phyloP scores from a whole-genome alignment of 2,329 filamentous ascomycete species.

The Geosmithia flava region DNA sequence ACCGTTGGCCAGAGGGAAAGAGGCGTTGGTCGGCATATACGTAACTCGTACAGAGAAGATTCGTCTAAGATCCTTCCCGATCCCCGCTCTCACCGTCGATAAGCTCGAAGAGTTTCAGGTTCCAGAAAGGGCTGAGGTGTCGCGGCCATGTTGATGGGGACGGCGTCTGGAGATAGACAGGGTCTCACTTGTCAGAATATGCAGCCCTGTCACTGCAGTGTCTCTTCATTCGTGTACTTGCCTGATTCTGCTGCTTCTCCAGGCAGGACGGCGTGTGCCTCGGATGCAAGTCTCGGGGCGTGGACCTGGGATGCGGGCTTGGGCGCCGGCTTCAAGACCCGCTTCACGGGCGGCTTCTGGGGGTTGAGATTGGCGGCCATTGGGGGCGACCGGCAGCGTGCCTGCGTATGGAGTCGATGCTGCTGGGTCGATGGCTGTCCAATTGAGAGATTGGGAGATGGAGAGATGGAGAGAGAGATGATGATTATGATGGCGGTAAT shows the following conservation, averaged over 20 bases:
- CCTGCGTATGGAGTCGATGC: not conserved
- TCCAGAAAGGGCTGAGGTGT: constrained; percentile 22
- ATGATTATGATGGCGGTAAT: not conserved
- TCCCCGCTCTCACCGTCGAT: not conserved
- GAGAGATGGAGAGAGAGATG: not conserved
- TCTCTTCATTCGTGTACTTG: constrained; percentile 5
- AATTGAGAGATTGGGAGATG: no score
- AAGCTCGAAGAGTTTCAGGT: constrained; percentile 9
- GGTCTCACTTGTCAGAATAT: not conserved
- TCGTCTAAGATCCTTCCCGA: no score
- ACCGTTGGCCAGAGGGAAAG: no score
- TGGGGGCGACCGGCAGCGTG: not conserved
- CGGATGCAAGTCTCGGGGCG: constrained; percentile 11
- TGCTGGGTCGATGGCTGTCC: not conserved
- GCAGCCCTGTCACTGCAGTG: not conserved
- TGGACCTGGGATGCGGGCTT: constrained; percentile 10
- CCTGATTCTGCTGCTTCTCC: constrained; percentile 12
- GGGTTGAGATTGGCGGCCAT: constrained; percentile 8
- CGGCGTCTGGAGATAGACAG: constrained; percentile 8
- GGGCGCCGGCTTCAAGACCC: constrained; percentile 12
- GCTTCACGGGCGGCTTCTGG: constrained; percentile 8
- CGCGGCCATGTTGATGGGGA: constrained; percentile 13
- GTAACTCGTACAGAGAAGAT: no score
- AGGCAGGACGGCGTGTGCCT: constrained; percentile 15
- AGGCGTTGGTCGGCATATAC: no score